Evolutionary conservation across 2,329 filamentous ascomycete species (phyloP).

Genomic region (Aspergillus sp.): DNA sequence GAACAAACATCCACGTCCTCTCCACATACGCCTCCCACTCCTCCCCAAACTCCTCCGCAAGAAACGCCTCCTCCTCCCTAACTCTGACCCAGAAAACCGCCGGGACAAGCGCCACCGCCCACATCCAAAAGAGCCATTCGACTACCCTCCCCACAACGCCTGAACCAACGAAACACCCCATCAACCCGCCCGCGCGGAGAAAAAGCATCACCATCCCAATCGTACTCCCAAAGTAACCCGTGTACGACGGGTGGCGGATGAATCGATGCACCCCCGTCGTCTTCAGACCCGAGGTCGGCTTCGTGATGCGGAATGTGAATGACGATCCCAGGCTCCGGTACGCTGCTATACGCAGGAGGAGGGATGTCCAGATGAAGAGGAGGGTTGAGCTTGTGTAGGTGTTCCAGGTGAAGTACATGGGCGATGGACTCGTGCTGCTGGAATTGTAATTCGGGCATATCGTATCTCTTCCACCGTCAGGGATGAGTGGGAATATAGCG

Average conservation of each 20-base stretch:
- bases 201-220: background rate
- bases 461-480: background rate
- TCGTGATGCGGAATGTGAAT: slow-evolving; percentile 9
- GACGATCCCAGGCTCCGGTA: slow-evolving; percentile 4
- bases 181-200: background rate
- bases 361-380: background rate
- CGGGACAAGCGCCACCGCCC: background rate
- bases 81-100: background rate
- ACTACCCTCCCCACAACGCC: background rate
- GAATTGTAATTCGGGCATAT: slow-evolving; percentile 4
- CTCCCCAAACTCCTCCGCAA: background rate
- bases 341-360: background rate
- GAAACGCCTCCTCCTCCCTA: background rate
- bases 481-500: background rate
- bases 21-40: slow-evolving; percentile 7
- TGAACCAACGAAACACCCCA: background rate
- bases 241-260: slow-evolving; percentile 12
- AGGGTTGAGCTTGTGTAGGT: background rate
- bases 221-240: background rate
- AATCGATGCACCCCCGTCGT: slow-evolving; percentile 3
- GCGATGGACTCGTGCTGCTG: too few relatives aligned
- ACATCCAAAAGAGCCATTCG: background rate
- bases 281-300: background rate
- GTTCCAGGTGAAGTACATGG: background rate
- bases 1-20: background rate